Conservation (phyloP, 441 rosid genomes). For the Eutrema salsugineum region DNA sequence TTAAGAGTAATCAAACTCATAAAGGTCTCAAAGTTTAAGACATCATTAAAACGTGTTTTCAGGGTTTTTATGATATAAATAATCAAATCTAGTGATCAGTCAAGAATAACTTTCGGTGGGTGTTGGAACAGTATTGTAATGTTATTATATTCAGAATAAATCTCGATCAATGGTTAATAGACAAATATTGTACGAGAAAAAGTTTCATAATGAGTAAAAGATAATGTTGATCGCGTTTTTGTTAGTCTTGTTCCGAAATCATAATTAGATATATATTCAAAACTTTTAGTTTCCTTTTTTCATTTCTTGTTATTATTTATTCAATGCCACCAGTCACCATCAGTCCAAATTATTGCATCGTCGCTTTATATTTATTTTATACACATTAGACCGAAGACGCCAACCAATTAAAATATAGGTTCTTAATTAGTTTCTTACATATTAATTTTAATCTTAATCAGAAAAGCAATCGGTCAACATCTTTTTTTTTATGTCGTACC, state of each 20-base stretch:
- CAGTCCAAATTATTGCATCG: not conserved
- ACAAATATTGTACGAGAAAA: conserved; percentile 25
- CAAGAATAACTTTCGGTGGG: conserved; percentile 23
- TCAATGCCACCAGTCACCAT: conserved; percentile 18
- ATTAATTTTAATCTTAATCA: not conserved
- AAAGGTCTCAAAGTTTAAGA: not conserved
- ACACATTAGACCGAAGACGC: not conserved
- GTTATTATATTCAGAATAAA: conserved; percentile 8
- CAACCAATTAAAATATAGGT: not conserved
- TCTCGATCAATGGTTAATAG: conserved; percentile 20
- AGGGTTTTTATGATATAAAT: not conserved
- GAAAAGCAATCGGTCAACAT: conserved; percentile 7
- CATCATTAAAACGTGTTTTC: conserved; percentile 5
- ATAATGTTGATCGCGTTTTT: not conserved
- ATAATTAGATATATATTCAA: not conserved
- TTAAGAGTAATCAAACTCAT: not conserved
- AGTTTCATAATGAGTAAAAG: conserved; percentile 19
- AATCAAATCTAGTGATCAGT: conserved; percentile 15
- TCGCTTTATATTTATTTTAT: conserved; percentile 1
- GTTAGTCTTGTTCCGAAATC: conserved; percentile 10
- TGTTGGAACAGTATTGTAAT: not conserved
- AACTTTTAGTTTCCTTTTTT: conserved; percentile 6
- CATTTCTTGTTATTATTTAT: not conserved
- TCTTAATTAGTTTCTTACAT: not conserved
- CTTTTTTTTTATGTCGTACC: not conserved